phyloP scores from a whole-genome alignment of 768 basidiomycete genomes.

The Erythrobasidium yunnanense region DNA sequence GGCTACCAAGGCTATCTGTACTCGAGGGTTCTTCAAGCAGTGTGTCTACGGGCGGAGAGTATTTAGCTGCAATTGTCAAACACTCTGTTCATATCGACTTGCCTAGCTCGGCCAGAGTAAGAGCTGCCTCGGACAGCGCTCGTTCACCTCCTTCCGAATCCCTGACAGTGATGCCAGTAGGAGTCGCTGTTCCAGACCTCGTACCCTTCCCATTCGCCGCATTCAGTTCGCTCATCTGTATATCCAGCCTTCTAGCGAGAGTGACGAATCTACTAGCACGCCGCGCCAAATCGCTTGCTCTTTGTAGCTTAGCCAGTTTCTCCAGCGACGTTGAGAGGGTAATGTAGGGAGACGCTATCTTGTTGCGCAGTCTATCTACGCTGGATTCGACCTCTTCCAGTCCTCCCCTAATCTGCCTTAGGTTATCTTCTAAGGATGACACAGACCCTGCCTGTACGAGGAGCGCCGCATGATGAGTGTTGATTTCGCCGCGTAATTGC shows the following conservation, averaged over 20 bases:
- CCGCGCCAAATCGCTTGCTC: slow-evolving; percentile 72
- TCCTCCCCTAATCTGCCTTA: slow-evolving; percentile 57
- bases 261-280: slow-evolving; percentile 74
- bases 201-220: background rate
- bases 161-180: background rate
- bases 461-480: slow-evolving; percentile 67
- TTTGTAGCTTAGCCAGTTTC: slow-evolving; percentile 65
- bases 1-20: slow-evolving; percentile 31
- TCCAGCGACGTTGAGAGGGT: slow-evolving; percentile 59
- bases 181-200: slow-evolving; percentile 2
- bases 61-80: background rate
- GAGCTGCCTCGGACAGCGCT: slow-evolving; percentile 9
- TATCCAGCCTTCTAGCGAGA: slow-evolving; percentile 67
- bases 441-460: slow-evolving; percentile 71
- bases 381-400: slow-evolving; percentile 63
- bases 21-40: background rate
- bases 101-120: slow-evolving; percentile 7
- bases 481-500: slow-evolving; percentile 64
- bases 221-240: slow-evolving; percentile 67
- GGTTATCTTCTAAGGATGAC: slow-evolving; percentile 57
- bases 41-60: background rate
- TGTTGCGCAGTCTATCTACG: slow-evolving; percentile 62
- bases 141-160: slow-evolving; percentile 3
- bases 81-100: slow-evolving; percentile 13
- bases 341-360: slow-evolving; percentile 74